Base-by-base conservation (phyloP, 108 stramenopile genomes). In the Nitzschia sp. region DNA sequence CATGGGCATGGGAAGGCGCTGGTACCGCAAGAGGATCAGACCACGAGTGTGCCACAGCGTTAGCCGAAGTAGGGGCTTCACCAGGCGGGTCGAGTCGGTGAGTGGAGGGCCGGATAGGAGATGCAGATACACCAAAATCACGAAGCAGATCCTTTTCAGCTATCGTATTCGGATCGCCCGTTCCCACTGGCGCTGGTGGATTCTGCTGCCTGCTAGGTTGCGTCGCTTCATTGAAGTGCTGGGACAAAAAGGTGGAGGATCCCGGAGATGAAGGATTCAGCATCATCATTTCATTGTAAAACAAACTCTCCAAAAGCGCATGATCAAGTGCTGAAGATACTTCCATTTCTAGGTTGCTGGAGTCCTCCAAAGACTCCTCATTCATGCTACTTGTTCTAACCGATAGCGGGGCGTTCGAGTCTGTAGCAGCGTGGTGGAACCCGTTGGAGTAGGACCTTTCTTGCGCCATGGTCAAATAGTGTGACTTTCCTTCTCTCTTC, bases 271-370 rank as follows among this genome's bases (percentile, higher is more conserved):
- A 36, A 13, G 64, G 54, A 56, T 75, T 82, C 48, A 83, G 58
- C 68, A 81, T 55, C 57, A 83, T 58, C 85, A 87, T 87, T 66
- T 87, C 85, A 62, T 83, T 81, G 77, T 83, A 81, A 62, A 87
- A 87, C 16, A 87, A 59, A 63, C 68, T 76, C 60, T 87, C 85
- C 54, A 87, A 55, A 15, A 87, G 54, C 26, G 80, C 79, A 68
- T 72, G 67, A 47, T 87, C 85, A 3, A 87, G 48, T n/a, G 45
- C 32, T 15, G 67, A 68, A 13, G 68, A 60, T 2, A 53, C 38
- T 19, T 61, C 60, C 36, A 41, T 16, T n/a, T 61, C 60, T 9
- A 41, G n/a, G 45, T 31, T 61, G 1, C 21, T 44, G 19, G 21
- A n/a, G 6, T 61, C 60, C 15, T 17, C 31, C 4, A 21, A 30